Percentiles rank a stretch among this genome's conserved stretches.
These are phyloP conservation scores for Apiospora hydei DNA, from an alignment of 2,329 filamentous ascomycete species.

Conservation along the genomic window DNA sequence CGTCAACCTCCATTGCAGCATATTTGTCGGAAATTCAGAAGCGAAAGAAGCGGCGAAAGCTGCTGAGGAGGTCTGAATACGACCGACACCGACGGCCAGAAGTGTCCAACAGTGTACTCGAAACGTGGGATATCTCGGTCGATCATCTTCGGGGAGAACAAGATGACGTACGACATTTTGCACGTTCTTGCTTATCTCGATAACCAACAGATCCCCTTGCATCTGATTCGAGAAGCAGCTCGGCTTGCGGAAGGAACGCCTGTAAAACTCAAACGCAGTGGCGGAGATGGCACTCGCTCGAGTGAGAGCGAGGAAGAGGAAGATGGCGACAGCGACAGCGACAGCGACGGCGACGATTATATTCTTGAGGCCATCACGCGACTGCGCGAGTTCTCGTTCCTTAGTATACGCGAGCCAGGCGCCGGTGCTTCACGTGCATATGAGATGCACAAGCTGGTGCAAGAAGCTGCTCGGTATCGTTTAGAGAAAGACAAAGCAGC, in stretches of 20 bases:
- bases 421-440: slow-evolving; percentile 31
- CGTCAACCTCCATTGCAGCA: slow-evolving; percentile 31
- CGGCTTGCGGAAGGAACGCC: not conserved
- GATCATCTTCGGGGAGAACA: slow-evolving; percentile 39
- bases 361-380: slow-evolving; percentile 35
- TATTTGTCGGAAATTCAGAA: slow-evolving; percentile 38
- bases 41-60: slow-evolving; percentile 34
- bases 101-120: slow-evolving; percentile 43
- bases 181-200: slow-evolving; percentile 43
- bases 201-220: slow-evolving; percentile 40
- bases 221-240: slow-evolving; percentile 36
- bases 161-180: slow-evolving; percentile 40
- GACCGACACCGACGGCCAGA: slow-evolving; percentile 40
- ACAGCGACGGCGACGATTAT: slow-evolving; percentile 21
- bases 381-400: slow-evolving; percentile 45
- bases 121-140: slow-evolving; percentile 29
- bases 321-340: too few species aligned
- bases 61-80: slow-evolving; percentile 33
- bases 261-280: not conserved
- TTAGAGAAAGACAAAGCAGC: slow-evolving; percentile 30
- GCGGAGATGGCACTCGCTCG: not conserved
- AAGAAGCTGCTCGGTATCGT: slow-evolving; percentile 37
- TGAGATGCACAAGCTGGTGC: slow-evolving; percentile 43
- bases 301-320: not conserved
- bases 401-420: slow-evolving; percentile 30